These are phyloP conservation scores for Oleoguttula mirabilis DNA, from an alignment of 495 filamentous ascomycete genomes.

Conservation along the genomic window DNA sequence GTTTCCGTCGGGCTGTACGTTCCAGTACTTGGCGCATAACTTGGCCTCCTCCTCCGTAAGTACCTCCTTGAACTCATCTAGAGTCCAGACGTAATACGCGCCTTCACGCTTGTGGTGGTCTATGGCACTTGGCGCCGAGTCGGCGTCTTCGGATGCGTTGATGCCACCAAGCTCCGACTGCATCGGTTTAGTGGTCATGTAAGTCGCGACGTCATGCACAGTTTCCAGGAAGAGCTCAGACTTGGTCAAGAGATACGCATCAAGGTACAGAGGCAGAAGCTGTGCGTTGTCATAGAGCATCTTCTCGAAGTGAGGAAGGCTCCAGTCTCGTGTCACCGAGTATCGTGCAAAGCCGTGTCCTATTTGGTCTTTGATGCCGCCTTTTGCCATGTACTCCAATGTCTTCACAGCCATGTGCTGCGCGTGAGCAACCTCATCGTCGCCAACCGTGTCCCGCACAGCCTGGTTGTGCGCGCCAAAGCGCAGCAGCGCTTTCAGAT, in stretches of 20 bases:
- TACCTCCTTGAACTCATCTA: conserved; percentile 71
- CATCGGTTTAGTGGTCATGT: conserved; percentile 61
- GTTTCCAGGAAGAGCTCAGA: conserved; percentile 63
- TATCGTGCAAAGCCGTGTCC: conserved; percentile 85
- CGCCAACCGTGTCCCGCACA: conserved; percentile 75
- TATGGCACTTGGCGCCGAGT: conserved; percentile 61
- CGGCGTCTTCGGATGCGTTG: conserved; percentile 81
- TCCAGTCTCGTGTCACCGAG: conserved; percentile 84
- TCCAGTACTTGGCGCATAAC: conserved; percentile 74
- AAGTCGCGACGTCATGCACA: conserved; percentile 72
- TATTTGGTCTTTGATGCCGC: conserved; percentile 86
- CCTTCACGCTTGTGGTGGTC: conserved; percentile 85
- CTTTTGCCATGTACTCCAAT: conserved; percentile 66
- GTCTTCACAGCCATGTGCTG: conserved; percentile 73
- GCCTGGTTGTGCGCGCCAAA: conserved; percentile 50
- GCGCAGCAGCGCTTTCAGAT: conserved; percentile 71
- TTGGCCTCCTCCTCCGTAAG: conserved; percentile 57
- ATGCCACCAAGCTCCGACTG: conserved; percentile 61
- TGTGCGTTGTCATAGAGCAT: conserved; percentile 95
- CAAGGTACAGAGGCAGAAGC: conserved; percentile 72
- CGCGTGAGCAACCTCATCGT: conserved; percentile 62
- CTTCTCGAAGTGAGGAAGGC: conserved; percentile 92
- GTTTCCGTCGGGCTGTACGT: conserved; percentile 79
- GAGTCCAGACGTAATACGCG: conserved; percentile 90
- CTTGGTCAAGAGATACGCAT: conserved; percentile 66